A percentile compares a stretch with the other conserved stretches of the same genome.
phyloP scores from a whole-genome alignment of 441 rosid genomes.

The Melastoma candidum region DNA sequence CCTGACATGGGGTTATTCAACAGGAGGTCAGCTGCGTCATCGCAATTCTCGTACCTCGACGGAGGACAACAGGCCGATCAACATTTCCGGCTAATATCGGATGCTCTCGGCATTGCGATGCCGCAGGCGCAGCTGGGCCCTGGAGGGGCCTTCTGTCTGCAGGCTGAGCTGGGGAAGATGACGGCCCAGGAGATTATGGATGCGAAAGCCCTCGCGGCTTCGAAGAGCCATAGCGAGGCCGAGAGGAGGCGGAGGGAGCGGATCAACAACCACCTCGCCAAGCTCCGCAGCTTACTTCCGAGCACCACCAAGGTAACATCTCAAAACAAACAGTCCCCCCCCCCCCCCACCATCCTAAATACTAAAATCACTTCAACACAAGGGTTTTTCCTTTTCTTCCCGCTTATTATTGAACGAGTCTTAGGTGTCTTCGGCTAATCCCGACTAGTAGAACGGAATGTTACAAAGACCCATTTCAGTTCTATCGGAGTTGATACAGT shows the following conservation, averaged over 20 bases:
- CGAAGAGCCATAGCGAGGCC: slow-evolving; percentile 94
- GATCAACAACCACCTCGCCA: slow-evolving; percentile 90
- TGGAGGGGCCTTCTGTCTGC: slow-evolving; percentile 58
- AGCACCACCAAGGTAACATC: slow-evolving; percentile 90
- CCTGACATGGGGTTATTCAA: slow-evolving; percentile 54
- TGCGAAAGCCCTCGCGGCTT: slow-evolving; percentile 95
- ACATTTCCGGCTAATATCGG: slow-evolving; percentile 60
- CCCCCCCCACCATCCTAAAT: too few relatives aligned
- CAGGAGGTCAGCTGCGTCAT: slow-evolving; percentile 34
- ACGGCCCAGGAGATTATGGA: slow-evolving; percentile 95
- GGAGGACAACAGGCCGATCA: slow-evolving; percentile 47
- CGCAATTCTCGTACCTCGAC: slow-evolving; percentile 60
- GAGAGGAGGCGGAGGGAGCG: slow-evolving; percentile 93
- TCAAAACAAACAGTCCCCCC: too few relatives aligned
- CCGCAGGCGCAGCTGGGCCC: slow-evolving; percentile 56
- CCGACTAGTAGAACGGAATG: too few relatives aligned
- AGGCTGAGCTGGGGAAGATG: slow-evolving; percentile 76
- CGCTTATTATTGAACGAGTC: too few relatives aligned
- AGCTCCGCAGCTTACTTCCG: slow-evolving; percentile 85
- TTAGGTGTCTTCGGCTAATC: too few relatives aligned
- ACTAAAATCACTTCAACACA: too few relatives aligned
- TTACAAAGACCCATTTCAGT: too few relatives aligned
- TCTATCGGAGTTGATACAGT: too few relatives aligned
- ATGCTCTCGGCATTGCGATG: slow-evolving; percentile 64
- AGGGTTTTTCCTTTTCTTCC: too few relatives aligned